Percentiles rank a stretch among this genome's conserved stretches.
phyloP scores from a whole-genome alignment of 2,329 filamentous ascomycete species.

The Claviceps sp. region DNA sequence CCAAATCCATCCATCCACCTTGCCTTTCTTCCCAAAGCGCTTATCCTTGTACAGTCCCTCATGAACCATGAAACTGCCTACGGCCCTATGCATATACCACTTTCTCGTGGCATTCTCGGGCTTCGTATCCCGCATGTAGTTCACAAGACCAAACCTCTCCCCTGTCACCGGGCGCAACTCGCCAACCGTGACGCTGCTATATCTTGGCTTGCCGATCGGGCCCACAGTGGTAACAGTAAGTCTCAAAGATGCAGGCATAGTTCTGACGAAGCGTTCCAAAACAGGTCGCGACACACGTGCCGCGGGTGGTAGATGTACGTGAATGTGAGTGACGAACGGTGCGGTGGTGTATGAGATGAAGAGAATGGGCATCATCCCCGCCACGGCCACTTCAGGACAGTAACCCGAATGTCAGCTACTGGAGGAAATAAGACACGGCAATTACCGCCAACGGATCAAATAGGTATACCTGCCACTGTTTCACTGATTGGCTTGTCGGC shows the following conservation, averaged over 20 bases:
- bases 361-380: constrained; percentile 49
- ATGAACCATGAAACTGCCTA: constrained; percentile 26
- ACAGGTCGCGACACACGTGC: constrained; percentile 47
- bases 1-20: constrained; percentile 28
- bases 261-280: constrained; percentile 37
- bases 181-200: constrained; percentile 27
- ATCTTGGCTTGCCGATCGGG: constrained; percentile 39
- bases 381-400: constrained; percentile 34
- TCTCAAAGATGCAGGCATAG: constrained; percentile 29
- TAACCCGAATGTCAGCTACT: not conserved
- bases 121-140: constrained; percentile 24
- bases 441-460: no score
- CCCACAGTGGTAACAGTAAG: constrained; percentile 43
- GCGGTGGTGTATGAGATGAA: constrained; percentile 51
- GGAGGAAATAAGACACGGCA: not conserved
- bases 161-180: constrained; percentile 18
- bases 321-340: constrained; percentile 60
- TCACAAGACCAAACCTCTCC: constrained; percentile 25
- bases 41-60: constrained; percentile 9
- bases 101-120: constrained; percentile 20
- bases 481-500: constrained; percentile 24
- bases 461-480: constrained; percentile 21
- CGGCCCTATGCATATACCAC: constrained; percentile 28
- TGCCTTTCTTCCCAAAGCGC: constrained; percentile 9
- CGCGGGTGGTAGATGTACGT: constrained; percentile 52